Conservation (phyloP, 345 rosid species). For the Rhodamnia argentea region DNA sequence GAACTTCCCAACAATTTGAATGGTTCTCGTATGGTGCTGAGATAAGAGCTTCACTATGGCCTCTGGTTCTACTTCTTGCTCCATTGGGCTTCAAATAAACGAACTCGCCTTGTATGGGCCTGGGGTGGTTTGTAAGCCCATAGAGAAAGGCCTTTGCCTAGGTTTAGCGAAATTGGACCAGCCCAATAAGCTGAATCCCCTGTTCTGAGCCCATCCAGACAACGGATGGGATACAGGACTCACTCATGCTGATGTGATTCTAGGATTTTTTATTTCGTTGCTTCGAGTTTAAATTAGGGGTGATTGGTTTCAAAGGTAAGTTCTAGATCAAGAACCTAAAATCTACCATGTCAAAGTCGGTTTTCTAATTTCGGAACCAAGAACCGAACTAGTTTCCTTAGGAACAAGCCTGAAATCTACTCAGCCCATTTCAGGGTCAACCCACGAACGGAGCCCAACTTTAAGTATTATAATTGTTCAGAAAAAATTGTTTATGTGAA, state of each 20-base stretch:
- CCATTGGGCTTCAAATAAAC: background rate
- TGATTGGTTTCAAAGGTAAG: background rate
- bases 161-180: background rate
- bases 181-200: background rate
- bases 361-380: background rate
- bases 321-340: background rate
- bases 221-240: background rate
- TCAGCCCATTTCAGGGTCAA: no score
- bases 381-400: accelerated
- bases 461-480: background rate
- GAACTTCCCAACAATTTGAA: background rate
- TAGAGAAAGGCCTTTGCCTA: background rate
- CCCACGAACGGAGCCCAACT: background rate
- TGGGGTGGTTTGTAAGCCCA: background rate
- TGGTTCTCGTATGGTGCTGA: background rate
- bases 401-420: background rate
- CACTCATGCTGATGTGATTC: background rate
- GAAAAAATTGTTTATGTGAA: background rate
- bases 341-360: background rate
- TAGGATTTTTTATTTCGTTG: background rate
- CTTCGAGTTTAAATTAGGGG: background rate
- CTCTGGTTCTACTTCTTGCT: background rate
- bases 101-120: background rate
- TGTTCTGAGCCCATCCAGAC: background rate
- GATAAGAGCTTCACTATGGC: background rate